Evolutionary conservation across 169 alveolate species (phyloP), one percentile per base, ranked within the genome.

Genomic region (Plasmodium adleri): DNA sequence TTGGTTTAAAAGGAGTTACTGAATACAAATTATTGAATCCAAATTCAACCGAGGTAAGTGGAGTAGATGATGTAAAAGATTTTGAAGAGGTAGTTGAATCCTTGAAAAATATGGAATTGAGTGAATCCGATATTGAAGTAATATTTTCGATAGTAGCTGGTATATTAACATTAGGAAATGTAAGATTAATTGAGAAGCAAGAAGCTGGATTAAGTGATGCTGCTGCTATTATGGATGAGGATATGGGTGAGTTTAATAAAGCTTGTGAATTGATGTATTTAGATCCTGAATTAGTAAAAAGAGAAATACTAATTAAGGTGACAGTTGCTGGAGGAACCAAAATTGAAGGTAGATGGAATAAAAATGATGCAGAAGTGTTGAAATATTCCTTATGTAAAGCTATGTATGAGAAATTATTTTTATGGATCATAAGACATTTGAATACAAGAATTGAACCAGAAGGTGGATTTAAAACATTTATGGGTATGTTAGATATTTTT

Each of bases 401-500:
- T 62, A 91, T 99, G 64, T 99, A 98, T 95, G 99, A 97, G 92
- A 97, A 97, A 87, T 92, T 98, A 88, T 99, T 99, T 90, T 90
- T 97, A 67, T 98, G 99, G 99, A 92, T 99, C 50, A 98, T 99
- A 56, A 95, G 90, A 70, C 97, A 95, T 88, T 94, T 99, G 93
- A 99, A 99, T 95, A 86, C 94, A 17, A 95, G 97, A 49, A 97
- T 98, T 62, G 96, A 96, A 67, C 98, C 98, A 59, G 94, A 95
- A 24, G 94, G 90, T 9, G 97, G 97, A 28, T 94, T 95, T 72
- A 94, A 94, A 56, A 88, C 58, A 24, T 96, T 96, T 80, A 97
- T 98, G 90, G 99, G 99, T 47, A 95, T 98, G 91, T 91, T 98
- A 15, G 99, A 98, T 94, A 98, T 98, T 28, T 98, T 96, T 90